These are phyloP conservation scores for Vinca minor DNA, from an alignment of 257 asterid species.

Conservation along the genomic window DNA sequence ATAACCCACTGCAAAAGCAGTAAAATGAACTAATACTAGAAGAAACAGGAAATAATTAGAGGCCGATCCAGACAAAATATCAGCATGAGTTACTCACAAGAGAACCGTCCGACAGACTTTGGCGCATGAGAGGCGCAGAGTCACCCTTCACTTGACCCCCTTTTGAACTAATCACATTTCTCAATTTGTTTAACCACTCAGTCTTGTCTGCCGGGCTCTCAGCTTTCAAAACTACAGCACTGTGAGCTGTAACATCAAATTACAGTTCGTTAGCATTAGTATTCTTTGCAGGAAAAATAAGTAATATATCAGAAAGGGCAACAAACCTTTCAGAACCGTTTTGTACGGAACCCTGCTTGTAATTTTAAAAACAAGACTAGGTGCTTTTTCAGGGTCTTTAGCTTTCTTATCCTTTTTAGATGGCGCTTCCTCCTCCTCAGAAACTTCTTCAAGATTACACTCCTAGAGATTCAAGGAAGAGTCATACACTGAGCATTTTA, in stretches of 20 bases:
- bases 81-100: conserved; percentile 50
- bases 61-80: not conserved
- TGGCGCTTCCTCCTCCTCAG: conserved; percentile 82
- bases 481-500: not conserved
- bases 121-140: conserved; percentile 57
- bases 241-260: conserved; percentile 55
- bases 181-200: conserved; percentile 68
- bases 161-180: conserved; percentile 64
- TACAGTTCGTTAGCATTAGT: conserved; percentile 10
- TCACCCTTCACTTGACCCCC: conserved; percentile 89
- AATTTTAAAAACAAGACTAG: conserved; percentile 71
- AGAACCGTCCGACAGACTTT: conserved; percentile 81
- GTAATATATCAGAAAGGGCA: not conserved
- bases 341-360: conserved; percentile 87
- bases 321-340: conserved; percentile 76
- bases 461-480: conserved; percentile 39
- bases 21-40: not conserved
- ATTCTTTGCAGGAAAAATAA: not conserved
- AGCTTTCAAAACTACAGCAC: conserved; percentile 77
- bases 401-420: conserved; percentile 88
- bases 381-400: conserved; percentile 77
- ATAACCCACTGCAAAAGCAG: not conserved
- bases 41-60: not conserved
- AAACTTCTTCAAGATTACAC: conserved; percentile 82
- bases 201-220: conserved; percentile 64